Base-by-base conservation (phyloP, 495 filamentous ascomycete genomes). In the Cenococcum geophilum region DNA sequence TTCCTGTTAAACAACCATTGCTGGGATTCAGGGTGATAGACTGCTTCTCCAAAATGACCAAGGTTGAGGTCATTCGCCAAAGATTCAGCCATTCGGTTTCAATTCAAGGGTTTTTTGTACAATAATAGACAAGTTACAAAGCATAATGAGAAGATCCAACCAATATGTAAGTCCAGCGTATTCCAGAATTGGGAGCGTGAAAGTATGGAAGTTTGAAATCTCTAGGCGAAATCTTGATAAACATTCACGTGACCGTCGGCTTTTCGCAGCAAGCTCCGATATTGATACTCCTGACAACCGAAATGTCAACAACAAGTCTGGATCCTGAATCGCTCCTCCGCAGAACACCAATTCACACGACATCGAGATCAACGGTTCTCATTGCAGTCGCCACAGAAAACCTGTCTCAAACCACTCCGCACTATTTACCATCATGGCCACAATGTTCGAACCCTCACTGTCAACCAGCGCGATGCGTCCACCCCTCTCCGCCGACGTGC, bases 381-480 rank as follows among this genome's bases (percentile, higher is more conserved):
- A 3, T 32, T 32, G 27, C 2, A 32, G 27, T 6, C 27, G 27
- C 6, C 6, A 6, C 2, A 6, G 27, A 32, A 32, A 32, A 6
- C 27, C 6, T 32, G 6, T 6, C 6, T 32, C 27, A 6, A 32
- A 32, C 6, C 6, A 32, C 6, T 18, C n/a, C 45, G 9, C 16
- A 49, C 18, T 18, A 10, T 14, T 20, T 51, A 36, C 54, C 55
- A 76, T 34, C 48, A 91, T 91, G 86, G 72, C 86, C 10, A 82
- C 84, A 43, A 47, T 82, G 48, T 92, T 92, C 66, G 89, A 95
- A 62, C 83, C 87, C 1, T 88, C 89, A 0, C 76, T 89, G 52
- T 91, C 88, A 0, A 86, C 83, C 34, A 89, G 84, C 76, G 78
- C 80, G 36, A 83, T 89, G 82, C 87, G 88, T 62, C 82, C 83